Evolutionary conservation across 768 basidiomycete species (phyloP), one percentile per base, ranked within the genome.

Genomic region (Leccinum variicolor): DNA sequence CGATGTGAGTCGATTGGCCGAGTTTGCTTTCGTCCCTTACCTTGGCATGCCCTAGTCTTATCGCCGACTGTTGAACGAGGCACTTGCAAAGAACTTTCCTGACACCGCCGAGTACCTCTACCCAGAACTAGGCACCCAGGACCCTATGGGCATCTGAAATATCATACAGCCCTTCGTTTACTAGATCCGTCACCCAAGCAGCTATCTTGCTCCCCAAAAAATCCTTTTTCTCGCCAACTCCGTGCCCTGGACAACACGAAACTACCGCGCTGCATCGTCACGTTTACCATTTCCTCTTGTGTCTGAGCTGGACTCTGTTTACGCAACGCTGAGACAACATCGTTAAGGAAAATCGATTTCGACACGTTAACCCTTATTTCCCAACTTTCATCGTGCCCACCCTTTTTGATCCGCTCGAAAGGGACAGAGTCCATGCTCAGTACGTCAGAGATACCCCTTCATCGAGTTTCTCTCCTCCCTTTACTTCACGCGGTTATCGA

Each of bases 51-150:
- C 19, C 52, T 56, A 92, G 90, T 85, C 88, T 21, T 93, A 92
- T 71, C 81, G 84, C 55, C 78, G 71, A 51, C 73, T 81, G 60
- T 76, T 92, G 58, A 79, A 89, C 59, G 88, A 88, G 61, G 89
- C 89, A 0, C 76, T 93, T 25, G 76, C 74, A 41, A 84, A 87
- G 65, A 85, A 77, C 62, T 93, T 90, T 67, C 89, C 90, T 0
- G 88, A 89, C 47, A 71, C 71, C 15, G 60, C 62, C 45, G 63
- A 67, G 45, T 52, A 70, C 56, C 64, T 72, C 51, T 39, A 63
- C 46, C 63, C 66, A 19, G 56, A 21, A 25, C 49, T 56, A 17
- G 46, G 28, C 46, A 50, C 53, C 0, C 59, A 58, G 29, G 68
- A 57, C 26, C 21, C 55, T 48, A 23, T 25, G 51, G 57, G 60